Evolutionary conservation across 768 basidiomycete genomes (phyloP).

Genomic region (Coprinellus micaceus): DNA sequence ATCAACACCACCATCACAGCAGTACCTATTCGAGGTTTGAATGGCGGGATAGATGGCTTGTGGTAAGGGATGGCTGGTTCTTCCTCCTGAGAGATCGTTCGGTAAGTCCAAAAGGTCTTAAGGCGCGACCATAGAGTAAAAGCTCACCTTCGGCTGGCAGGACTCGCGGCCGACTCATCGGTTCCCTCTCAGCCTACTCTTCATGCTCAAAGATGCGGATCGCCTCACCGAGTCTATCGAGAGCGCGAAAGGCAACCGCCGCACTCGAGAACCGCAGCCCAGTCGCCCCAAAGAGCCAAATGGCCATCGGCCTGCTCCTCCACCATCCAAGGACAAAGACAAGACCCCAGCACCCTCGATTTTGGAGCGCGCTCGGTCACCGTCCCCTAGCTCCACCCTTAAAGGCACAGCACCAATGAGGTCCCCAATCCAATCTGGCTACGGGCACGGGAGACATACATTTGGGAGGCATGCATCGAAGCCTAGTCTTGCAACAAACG

Average conservation of each 20-base stretch:
- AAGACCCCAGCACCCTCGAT: neutral
- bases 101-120: conserved; percentile 34
- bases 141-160: conserved; percentile 1
- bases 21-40: conserved; percentile 36
- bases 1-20: too few relatives aligned
- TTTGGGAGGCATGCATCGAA: neutral
- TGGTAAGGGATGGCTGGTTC: conserved; percentile 57
- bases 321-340: conserved; percentile 4
- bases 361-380: neutral
- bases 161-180: conserved; percentile 10
- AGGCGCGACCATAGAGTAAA: too few relatives aligned
- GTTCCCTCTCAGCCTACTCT: conserved; percentile 11
- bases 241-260: conserved; percentile 7
- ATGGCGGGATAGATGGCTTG: conserved; percentile 62
- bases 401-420: neutral
- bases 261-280: conserved; percentile 1
- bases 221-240: conserved; percentile 12
- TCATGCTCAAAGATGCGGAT: conserved; percentile 11
- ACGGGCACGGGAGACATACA: neutral
- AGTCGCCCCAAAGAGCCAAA: neutral
- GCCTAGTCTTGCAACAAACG: neutral
- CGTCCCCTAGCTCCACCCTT: conserved; percentile 3
- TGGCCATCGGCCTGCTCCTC: neutral
- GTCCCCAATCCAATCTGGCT: neutral
- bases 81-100: conserved; percentile 49